These are phyloP conservation scores for Pestalotiopsis sp. DNA, from an alignment of 2,329 filamentous ascomycete genomes.

Conservation along the genomic window DNA sequence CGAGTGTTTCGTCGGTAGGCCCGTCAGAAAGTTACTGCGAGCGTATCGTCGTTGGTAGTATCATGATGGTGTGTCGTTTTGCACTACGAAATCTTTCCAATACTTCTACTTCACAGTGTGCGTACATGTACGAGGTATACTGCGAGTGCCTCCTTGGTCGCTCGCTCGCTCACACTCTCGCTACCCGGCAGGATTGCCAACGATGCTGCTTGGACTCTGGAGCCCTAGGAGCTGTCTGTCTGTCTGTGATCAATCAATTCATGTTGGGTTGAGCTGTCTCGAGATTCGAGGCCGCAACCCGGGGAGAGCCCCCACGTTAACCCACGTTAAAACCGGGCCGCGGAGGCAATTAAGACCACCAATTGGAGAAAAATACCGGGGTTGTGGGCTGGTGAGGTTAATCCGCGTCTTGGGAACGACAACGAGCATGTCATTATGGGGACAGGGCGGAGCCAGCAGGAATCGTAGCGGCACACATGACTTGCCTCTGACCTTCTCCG, in stretches of 20 bases:
- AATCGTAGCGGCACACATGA: neutral
- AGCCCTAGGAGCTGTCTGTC: too few relatives aligned
- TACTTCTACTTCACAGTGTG: too few relatives aligned
- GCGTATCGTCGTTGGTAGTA: neutral
- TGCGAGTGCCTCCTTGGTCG: too few relatives aligned
- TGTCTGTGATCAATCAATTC: neutral
- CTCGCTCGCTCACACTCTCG: too few relatives aligned
- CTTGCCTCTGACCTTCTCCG: neutral
- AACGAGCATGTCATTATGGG: conserved; percentile 11
- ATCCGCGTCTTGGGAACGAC: conserved; percentile 4
- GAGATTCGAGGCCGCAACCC: neutral
- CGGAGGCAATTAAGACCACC: conserved; percentile 11
- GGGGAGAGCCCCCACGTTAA: neutral
- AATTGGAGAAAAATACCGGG: conserved; percentile 8
- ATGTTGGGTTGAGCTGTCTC: neutral
- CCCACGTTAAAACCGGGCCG: conserved; percentile 13
- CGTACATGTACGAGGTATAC: too few relatives aligned
- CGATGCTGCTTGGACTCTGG: too few relatives aligned
- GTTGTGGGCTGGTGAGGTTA: conserved; percentile 9
- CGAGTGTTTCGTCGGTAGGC: neutral
- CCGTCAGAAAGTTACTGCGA: neutral
- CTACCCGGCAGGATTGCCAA: too few relatives aligned
- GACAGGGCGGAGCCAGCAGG: neutral
- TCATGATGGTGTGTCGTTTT: neutral
- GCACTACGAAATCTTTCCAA: too few relatives aligned